Base-by-base conservation (phyloP, 805 yeast genomes). In the Wickerhamiella qilinensis region DNA sequence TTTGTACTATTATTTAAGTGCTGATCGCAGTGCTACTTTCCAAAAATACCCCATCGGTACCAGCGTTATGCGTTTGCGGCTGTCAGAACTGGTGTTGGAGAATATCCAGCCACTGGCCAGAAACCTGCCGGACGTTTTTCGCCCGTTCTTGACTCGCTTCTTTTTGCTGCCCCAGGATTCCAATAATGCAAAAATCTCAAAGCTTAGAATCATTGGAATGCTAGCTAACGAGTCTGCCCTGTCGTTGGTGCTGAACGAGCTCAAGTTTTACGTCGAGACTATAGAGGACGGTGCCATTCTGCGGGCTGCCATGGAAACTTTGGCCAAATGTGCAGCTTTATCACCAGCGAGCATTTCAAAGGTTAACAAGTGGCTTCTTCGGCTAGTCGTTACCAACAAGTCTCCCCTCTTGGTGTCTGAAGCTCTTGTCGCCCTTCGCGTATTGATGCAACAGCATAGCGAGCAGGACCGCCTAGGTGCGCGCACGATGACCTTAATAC, bases 161-260 rank as follows among this genome's bases (percentile, higher is more conserved):
- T 71, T 64, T 43, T 53, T 83, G 1, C 60, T 64, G 14, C 78
- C 84, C 2, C 51, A 58, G 2, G 93, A 83, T 49, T 47, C 59
- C 1, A 36, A 48, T 1, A 46, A 53, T 1, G 57, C 63, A 12
- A 65, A 79, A 5, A 56, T 59, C 31, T 56, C 67, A 35, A 88
- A 84, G 54, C 54, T 86, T 5, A 63, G 65, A 35, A 69, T 38
- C 2, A 21, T 29, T 11, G 30, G 41, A 3, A 33, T 11, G 9
- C 19, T 36, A 2, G 35, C 35, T 16, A 24, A 30, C 20, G 40
- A 36, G 4, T n/a, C 35, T 19, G 34, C 17, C 16, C 21, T 37
- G 4, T 17, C 25, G 15, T 3, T 6, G 2, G 35, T 39, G 12
- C 35, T 39, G 3, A 14, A 18, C 14, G 36, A 36, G 18, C 40